Percentiles rank a stretch among this genome's conserved stretches.
phyloP scores from a whole-genome alignment of 75 land plant species.

The Cupressus sempervirens region DNA sequence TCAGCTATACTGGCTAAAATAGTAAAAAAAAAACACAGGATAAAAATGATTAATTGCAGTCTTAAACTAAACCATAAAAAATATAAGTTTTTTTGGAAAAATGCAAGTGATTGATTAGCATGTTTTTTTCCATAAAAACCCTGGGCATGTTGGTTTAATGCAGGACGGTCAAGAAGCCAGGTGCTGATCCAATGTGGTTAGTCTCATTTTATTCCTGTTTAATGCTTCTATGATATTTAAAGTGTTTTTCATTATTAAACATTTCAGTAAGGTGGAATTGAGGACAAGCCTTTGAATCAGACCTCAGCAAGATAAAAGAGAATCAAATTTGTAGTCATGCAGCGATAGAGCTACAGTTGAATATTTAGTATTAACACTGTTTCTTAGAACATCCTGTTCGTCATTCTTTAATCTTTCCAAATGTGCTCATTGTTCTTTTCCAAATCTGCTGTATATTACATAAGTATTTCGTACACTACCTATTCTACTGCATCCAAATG shows the following conservation, averaged over 20 bases:
- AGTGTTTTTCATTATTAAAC: neutral
- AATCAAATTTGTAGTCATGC: neutral
- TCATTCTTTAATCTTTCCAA: neutral
- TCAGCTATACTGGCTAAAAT: no score
- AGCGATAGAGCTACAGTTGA: neutral
- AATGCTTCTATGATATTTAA: no score
- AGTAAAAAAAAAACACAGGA: no score
- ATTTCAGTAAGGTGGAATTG: neutral
- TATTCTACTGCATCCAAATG: neutral
- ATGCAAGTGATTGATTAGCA: no score
- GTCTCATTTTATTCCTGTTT: no score
- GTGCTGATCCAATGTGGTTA: no score
- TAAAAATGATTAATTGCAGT: no score
- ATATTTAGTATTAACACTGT: neutral
- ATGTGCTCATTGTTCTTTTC: neutral
- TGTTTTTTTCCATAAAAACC: no score
- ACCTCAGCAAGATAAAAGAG: neutral
- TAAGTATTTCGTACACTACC: neutral
- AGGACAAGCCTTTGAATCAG: neutral
- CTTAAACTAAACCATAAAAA: no score
- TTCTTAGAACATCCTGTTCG: neutral
- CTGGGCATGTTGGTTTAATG: no score
- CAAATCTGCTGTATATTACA: neutral
- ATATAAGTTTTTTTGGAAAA: no score
- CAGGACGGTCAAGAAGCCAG: no score